A percentile compares a stretch with the other conserved stretches of the same genome.
Conservation (phyloP, 1,284 basidiomycete genomes). For the Mycena citricolor region DNA sequence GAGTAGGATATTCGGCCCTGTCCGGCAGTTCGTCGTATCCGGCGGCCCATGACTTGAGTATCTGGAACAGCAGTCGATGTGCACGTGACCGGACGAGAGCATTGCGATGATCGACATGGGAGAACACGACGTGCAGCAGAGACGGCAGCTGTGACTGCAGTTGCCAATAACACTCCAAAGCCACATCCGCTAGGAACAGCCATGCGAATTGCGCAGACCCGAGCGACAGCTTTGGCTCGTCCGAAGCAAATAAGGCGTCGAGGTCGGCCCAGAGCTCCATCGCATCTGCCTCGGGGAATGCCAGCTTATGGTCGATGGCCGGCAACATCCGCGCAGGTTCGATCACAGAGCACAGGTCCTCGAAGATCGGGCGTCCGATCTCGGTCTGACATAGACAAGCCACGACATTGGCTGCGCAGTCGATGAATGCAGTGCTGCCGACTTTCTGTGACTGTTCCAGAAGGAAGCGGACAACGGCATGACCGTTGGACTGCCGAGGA, state of each 20-base stretch:
- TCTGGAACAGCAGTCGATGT: conserved; percentile 75
- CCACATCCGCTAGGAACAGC: conserved; percentile 82
- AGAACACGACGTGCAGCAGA: conserved; percentile 80
- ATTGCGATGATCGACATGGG: conserved; percentile 80
- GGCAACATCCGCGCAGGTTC: conserved; percentile 84
- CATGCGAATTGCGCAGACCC: conserved; percentile 87
- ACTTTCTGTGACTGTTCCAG: conserved; percentile 88
- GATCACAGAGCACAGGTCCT: conserved; percentile 83
- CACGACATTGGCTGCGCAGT: conserved; percentile 80
- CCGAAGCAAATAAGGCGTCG: conserved; percentile 68
- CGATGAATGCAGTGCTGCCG: conserved; percentile 76
- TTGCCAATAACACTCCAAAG: conserved; percentile 79
- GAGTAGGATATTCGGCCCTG: conserved; percentile 45
- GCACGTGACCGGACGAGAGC: conserved; percentile 71
- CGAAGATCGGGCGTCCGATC: conserved; percentile 74
- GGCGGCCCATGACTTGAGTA: conserved; percentile 76
- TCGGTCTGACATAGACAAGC: conserved; percentile 82
- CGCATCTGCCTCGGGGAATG: conserved; percentile 68
- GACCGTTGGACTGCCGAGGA: conserved; percentile 73
- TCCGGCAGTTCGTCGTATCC: conserved; percentile 69
- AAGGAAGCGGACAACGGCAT: conserved; percentile 80
- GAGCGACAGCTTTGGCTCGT: conserved; percentile 65
- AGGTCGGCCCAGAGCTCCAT: conserved; percentile 74
- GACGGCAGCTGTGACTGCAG: conserved; percentile 68
- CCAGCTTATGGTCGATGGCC: conserved; percentile 67